phyloP scores from a whole-genome alignment of 257 asterid species.

The Ilex aquifolium region DNA sequence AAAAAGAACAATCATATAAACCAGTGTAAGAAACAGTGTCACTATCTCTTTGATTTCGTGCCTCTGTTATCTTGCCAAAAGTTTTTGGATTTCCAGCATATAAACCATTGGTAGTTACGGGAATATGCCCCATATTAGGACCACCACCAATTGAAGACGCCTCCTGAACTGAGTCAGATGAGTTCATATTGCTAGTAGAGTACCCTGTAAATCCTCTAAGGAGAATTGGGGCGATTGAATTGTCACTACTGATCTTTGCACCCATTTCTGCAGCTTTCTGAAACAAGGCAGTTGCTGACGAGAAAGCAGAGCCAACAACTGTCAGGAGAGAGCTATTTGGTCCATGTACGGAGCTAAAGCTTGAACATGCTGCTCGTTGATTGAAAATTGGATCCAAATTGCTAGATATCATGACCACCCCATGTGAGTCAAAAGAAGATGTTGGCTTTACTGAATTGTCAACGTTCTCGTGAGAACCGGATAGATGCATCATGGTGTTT shows the following conservation, averaged over 20 bases:
- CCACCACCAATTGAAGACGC: background rate
- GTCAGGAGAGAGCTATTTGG: background rate
- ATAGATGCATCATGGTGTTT: background rate
- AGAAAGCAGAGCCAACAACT: conserved; percentile 7
- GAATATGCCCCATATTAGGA: background rate
- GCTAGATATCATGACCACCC: background rate
- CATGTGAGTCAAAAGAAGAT: background rate
- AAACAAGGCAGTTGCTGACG: conserved; percentile 18
- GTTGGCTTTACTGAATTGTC: background rate
- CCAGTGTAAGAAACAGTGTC: background rate
- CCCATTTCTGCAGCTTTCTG: conserved; percentile 26
- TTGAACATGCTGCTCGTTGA: too few species aligned
- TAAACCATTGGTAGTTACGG: background rate
- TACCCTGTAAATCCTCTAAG: conserved; percentile 18
- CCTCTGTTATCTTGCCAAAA: background rate
- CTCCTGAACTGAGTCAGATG: conserved; percentile 7
- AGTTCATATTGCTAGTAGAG: background rate
- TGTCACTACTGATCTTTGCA: conserved; percentile 10
- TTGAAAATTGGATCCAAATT: background rate
- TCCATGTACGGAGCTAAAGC: background rate
- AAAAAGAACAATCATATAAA: background rate
- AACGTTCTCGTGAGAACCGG: background rate
- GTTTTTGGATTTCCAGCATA: background rate
- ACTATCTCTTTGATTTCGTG: background rate
- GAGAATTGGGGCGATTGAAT: conserved; percentile 14